Percentiles rank a stretch among this genome's conserved stretches.
phyloP scores from a whole-genome alignment of 306 rosid genomes.

The Luffa aegyptiaca region DNA sequence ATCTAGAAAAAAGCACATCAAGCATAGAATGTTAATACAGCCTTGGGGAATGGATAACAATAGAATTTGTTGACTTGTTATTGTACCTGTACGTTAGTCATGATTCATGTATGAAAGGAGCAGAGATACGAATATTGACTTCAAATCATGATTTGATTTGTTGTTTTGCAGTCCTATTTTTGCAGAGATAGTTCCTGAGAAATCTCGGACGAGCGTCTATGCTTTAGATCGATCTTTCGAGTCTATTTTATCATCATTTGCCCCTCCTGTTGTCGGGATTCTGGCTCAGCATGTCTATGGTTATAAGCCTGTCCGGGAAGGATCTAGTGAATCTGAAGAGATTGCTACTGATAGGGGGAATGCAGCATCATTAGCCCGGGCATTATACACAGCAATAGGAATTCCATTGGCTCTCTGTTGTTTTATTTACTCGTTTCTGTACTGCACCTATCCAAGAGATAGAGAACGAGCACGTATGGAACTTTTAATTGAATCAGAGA shows the following conservation, averaged over 20 bases:
- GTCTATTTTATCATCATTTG: slow-evolving; percentile 78
- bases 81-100: background rate
- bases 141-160: background rate
- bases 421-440: slow-evolving; percentile 40
- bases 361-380: slow-evolving; percentile 47
- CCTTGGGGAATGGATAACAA: background rate
- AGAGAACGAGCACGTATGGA: slow-evolving; percentile 45
- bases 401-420: slow-evolving; percentile 53
- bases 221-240: slow-evolving; percentile 85
- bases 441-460: slow-evolving; percentile 48
- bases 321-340: slow-evolving; percentile 36
- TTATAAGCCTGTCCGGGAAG: slow-evolving; percentile 50
- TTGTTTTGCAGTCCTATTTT: slow-evolving; percentile 66
- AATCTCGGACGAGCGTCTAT: slow-evolving; percentile 71
- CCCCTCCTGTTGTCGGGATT: slow-evolving; percentile 82
- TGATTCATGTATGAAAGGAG: background rate
- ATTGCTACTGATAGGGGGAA: slow-evolving; percentile 37
- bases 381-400: slow-evolving; percentile 39
- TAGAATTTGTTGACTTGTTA: background rate
- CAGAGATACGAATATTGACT: background rate
- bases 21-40: background rate
- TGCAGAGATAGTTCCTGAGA: slow-evolving; percentile 97
- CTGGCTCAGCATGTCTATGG: slow-evolving; percentile 82
- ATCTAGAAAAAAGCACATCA: background rate
- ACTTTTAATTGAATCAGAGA: slow-evolving; percentile 40